Conservation (phyloP, 2,329 filamentous ascomycete species). For the Colletotrichum cereale region DNA sequence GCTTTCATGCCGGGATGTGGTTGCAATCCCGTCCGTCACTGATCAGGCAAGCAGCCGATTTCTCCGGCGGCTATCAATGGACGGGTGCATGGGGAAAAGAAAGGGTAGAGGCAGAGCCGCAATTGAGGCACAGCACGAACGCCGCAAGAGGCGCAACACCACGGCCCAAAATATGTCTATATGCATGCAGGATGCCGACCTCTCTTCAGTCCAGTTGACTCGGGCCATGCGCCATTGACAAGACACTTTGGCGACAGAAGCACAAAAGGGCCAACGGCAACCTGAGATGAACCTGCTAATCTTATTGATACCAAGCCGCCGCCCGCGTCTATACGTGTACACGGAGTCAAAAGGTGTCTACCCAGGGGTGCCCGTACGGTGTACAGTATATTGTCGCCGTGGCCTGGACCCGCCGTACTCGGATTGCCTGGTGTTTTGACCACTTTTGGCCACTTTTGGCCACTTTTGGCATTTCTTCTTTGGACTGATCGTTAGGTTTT, state of each 20-base stretch:
- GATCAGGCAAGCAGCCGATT: slow-evolving; percentile 17
- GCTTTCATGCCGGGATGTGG: not conserved
- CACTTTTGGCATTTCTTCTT: not conserved
- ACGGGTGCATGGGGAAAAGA: not conserved
- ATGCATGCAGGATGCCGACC: slow-evolving; percentile 5
- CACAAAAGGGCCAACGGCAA: not conserved
- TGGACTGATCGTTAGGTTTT: not conserved
- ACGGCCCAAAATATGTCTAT: too few species aligned
- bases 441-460: not conserved
- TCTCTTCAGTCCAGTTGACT: not conserved
- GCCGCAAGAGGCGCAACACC: not conserved
- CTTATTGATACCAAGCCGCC: slow-evolving; percentile 19
- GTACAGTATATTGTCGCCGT: slow-evolving; percentile 3
- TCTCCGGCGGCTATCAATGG: slow-evolving; percentile 7
- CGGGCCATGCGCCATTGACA: not conserved
- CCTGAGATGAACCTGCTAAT: slow-evolving; percentile 40
- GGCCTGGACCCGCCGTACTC: not conserved
- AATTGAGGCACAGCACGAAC: slow-evolving; percentile 16
- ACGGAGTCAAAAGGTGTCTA: not conserved
- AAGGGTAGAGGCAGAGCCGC: slow-evolving; percentile 14
- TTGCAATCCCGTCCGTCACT: slow-evolving; percentile 1
- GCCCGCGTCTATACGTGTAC: not conserved
- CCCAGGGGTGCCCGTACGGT: not conserved
- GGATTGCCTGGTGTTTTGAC: not conserved
- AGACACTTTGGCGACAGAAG: not conserved